Percentiles rank a stretch among this genome's conserved stretches.
Conservation (phyloP, 2,329 filamentous ascomycete species). For the Aureobasidium sp. region DNA sequence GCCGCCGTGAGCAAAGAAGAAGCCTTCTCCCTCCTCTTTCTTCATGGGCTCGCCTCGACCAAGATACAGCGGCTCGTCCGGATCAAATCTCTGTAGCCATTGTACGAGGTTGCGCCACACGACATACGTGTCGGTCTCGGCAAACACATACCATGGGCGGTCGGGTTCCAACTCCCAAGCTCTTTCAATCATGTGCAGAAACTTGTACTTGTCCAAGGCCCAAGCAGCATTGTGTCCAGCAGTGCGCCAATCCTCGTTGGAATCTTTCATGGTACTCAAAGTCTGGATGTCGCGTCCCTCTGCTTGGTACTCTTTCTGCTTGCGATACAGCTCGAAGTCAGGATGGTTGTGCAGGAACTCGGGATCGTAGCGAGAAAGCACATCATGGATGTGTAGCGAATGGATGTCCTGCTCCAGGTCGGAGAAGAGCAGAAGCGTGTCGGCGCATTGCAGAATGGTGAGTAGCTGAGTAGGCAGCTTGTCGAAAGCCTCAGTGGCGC, state of each 20-base stretch:
- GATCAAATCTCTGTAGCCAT: slow-evolving; percentile 41
- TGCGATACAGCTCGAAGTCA: slow-evolving; percentile 24
- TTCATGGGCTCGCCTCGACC: slow-evolving; percentile 24
- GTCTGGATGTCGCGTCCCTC: slow-evolving; percentile 20
- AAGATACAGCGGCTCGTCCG: slow-evolving; percentile 38
- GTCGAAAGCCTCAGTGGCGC: slow-evolving; percentile 49
- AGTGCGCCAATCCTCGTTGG: slow-evolving; percentile 17
- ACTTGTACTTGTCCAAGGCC: slow-evolving; percentile 48
- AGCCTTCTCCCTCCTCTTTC: slow-evolving; percentile 15
- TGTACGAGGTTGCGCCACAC: slow-evolving; percentile 37
- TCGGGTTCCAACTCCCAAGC: slow-evolving; percentile 40
- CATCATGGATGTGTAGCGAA: slow-evolving; percentile 46
- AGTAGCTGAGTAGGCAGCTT: slow-evolving; percentile 50
- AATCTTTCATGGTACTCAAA: slow-evolving; percentile 17
- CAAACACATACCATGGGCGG: slow-evolving; percentile 46
- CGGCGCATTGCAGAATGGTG: slow-evolving; percentile 50
- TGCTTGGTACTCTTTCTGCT: slow-evolving; percentile 20
- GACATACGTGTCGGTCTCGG: slow-evolving; percentile 45
- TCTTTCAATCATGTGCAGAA: slow-evolving; percentile 45
- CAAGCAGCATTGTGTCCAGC: slow-evolving; percentile 27
- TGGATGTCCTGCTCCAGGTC: slow-evolving; percentile 49
- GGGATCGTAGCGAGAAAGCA: slow-evolving; percentile 36
- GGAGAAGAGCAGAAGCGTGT: slow-evolving; percentile 52
- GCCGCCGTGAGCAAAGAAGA: slow-evolving; percentile 23
- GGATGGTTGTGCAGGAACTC: slow-evolving; percentile 14